A percentile compares a stretch with the other conserved stretches of the same genome.
Evolutionary conservation across 2,329 filamentous ascomycete species (phyloP).

Genomic region (Colletotrichum tropicicola): DNA sequence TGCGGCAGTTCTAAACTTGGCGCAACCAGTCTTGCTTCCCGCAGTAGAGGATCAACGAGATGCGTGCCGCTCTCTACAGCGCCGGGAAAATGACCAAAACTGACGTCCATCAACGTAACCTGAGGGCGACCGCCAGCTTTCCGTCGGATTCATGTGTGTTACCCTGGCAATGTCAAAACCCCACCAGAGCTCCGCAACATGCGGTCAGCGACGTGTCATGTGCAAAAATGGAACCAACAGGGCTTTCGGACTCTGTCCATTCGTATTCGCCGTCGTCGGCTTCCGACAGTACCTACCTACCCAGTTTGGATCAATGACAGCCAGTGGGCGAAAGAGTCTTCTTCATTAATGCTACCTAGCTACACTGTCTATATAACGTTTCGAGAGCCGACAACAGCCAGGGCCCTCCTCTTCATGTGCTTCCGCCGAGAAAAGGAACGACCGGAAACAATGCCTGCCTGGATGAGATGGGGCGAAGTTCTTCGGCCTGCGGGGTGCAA

Average conservation of each 20-base stretch:
- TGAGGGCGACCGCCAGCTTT: neutral
- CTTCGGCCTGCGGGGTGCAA: neutral
- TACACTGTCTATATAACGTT: too few relatives aligned
- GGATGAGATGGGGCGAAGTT: too few relatives aligned
- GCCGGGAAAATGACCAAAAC: neutral
- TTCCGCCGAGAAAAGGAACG: too few relatives aligned
- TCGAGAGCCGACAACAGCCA: too few relatives aligned
- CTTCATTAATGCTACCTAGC: too few relatives aligned
- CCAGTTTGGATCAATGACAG: too few relatives aligned
- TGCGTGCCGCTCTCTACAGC: too few relatives aligned
- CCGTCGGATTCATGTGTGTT: neutral
- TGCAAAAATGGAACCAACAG: neutral
- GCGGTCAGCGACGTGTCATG: neutral
- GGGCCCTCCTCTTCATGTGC: too few relatives aligned
- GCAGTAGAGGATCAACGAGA: neutral
- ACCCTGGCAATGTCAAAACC: neutral
- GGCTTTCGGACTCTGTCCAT: neutral
- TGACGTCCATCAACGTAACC: neutral
- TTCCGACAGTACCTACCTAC: too few relatives aligned
- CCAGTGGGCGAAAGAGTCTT: too few relatives aligned
- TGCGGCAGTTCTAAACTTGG: neutral
- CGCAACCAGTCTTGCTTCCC: neutral
- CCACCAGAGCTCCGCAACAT: conserved; percentile 1
- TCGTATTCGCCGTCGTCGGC: neutral
- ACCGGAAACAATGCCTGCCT: too few relatives aligned